Evolutionary conservation across 495 filamentous ascomycete genomes (phyloP).

Genomic region (Evernia prunastri): DNA sequence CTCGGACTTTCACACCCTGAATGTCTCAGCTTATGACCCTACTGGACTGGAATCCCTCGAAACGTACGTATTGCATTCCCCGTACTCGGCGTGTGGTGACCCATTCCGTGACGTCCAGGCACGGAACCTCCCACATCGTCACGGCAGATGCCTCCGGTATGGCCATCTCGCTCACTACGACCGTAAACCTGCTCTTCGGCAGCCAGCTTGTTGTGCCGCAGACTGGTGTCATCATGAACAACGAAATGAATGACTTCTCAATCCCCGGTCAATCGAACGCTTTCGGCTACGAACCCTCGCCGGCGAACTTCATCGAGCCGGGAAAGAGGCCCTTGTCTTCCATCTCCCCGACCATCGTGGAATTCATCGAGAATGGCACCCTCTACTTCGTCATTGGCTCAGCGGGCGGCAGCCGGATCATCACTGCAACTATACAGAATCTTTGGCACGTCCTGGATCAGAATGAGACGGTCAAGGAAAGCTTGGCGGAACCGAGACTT

Average conservation of each 20-base stretch:
- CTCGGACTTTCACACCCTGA: conserved; percentile 58
- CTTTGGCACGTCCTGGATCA: conserved; percentile 68
- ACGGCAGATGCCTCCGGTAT: conserved; percentile 62
- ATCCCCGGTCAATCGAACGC: conserved; percentile 51
- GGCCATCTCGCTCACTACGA: conserved; percentile 68
- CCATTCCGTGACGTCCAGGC: conserved; percentile 30
- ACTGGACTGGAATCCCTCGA: conserved; percentile 53
- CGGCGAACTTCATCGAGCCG: conserved; percentile 73
- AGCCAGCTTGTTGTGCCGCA: conserved; percentile 69
- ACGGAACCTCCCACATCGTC: conserved; percentile 71
- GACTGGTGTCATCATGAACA: conserved; percentile 82
- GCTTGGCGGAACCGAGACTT: conserved; percentile 55
- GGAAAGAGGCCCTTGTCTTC: conserved; percentile 76
- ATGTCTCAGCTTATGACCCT: conserved; percentile 67
- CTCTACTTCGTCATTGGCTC: conserved; percentile 68
- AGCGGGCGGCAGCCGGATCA: conserved; percentile 83
- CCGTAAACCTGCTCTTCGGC: conserved; percentile 82
- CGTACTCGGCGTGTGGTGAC: not conserved
- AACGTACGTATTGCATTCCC: conserved; percentile 35
- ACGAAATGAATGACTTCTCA: conserved; percentile 77
- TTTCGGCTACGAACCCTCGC: conserved; percentile 76
- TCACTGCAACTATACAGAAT: conserved; percentile 73
- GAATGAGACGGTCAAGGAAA: conserved; percentile 48
- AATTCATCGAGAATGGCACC: conserved; percentile 51
- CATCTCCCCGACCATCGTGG: conserved; percentile 71